Evolutionary conservation across 106 monocot genomes (phyloP), one percentile per base, ranked within the genome.

Genomic region (Apostasia shenzhenica): DNA sequence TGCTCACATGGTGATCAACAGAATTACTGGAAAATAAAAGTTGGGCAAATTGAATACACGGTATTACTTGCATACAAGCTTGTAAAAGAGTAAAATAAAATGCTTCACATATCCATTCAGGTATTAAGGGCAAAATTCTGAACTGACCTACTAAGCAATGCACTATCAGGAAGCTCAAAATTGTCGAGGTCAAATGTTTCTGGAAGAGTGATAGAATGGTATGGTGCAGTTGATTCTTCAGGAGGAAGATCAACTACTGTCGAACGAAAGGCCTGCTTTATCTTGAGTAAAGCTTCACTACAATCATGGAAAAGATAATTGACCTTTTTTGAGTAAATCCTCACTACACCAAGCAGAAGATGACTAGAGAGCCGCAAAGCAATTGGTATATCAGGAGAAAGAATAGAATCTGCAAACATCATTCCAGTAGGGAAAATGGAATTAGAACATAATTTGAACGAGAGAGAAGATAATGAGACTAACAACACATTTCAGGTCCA

Each of bases 261-360:
- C 6, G 99, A 99, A 59, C 99, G 83, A 75, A 99, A 99, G n/a
- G 99, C 99, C 77, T 99, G 99, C 65, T 93, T 99, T 75, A 93
- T 81, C 76, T 90, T 90, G 68, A 99, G 87, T 72, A 99, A 67
- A 72, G 99, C 85, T 76, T 99, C 99, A 54, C 99, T 99, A 75
- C 99, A 99, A 67, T 99, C 99, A 83, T 99, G 84, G 82, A 99
- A 99, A 67, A 99, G 87, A 75, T 99, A 99, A 71, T 99, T 99
- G 80, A 99, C 99, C 85, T 99, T 99, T 45, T 83, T 70, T 40
- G 99, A 99, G 81, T 99, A 99, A 81, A 99, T 99, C 71, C 99
- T 82, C 68, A 99, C 99, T n/a, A 99, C 99, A 70, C 99, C 99
- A 68, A 99, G 85, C 69, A 99, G 79, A 70, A 99, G 93, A 75